Evolutionary conservation across 441 rosid species (phyloP).

Genomic region (Pelargonium australe): DNA sequence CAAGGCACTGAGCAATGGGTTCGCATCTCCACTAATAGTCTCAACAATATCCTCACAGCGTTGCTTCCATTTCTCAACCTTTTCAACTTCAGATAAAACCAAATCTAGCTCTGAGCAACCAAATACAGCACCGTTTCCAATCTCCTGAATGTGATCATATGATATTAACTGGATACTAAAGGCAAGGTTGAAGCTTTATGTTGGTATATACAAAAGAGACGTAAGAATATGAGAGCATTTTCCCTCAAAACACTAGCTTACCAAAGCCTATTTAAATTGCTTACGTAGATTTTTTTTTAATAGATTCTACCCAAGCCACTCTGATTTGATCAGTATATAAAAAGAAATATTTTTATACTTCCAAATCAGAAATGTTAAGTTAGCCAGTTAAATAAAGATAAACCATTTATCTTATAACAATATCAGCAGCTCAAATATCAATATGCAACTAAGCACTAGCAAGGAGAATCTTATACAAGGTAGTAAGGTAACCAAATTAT

Average conservation of each 20-base stretch:
- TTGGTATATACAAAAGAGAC: neutral
- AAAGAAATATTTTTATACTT: neutral
- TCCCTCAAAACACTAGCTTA: conserved; percentile 5
- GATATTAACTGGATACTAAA: conserved; percentile 5
- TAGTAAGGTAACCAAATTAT: conserved; percentile 7
- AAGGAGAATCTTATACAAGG: neutral
- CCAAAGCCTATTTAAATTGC: conserved; percentile 7
- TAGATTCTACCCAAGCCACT: neutral
- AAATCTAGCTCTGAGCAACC: conserved; percentile 45
- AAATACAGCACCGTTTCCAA: conserved; percentile 43
- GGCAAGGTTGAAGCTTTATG: neutral
- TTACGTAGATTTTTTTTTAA: no score
- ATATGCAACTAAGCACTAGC: neutral
- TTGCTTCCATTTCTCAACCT: conserved; percentile 56
- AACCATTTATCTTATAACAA: neutral
- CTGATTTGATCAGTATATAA: neutral
- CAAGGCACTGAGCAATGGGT: conserved; percentile 33
- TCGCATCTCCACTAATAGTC: conserved; percentile 28
- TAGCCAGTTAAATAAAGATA: neutral
- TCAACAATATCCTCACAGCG: conserved; percentile 29
- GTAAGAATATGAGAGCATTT: neutral
- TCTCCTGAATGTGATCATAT: conserved; percentile 36
- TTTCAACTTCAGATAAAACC: conserved; percentile 44
- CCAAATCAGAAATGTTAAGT: neutral
- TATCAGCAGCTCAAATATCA: neutral